These are phyloP conservation scores for Micromonas commoda DNA, from an alignment of 139 green algal genomes.

Conservation along the genomic window DNA sequence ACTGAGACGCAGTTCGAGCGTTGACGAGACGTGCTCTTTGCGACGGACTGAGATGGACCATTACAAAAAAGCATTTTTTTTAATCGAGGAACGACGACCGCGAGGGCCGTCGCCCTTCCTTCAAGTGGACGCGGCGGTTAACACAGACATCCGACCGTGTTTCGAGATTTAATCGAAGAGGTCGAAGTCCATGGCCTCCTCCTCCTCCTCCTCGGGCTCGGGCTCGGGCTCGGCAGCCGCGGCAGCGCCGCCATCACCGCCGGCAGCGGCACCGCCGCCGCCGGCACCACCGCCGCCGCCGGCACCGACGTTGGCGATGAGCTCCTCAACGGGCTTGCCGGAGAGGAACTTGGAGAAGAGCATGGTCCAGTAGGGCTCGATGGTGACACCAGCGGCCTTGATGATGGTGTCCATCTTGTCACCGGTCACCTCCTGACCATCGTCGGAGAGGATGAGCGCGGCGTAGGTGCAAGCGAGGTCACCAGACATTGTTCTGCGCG, in stretches of 20 bases:
- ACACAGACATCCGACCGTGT: not conserved
- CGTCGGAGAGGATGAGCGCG: constrained; percentile 91
- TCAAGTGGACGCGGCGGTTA: too few relatives aligned
- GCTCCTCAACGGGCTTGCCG: constrained; percentile 86
- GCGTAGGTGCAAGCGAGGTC: constrained; percentile 95
- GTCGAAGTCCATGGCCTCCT: constrained; percentile 59
- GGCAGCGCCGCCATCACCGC: constrained; percentile 45
- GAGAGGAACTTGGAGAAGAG: constrained; percentile 95
- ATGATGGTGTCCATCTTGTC: constrained; percentile 89
- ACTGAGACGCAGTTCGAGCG: too few relatives aligned
- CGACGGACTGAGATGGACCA: too few relatives aligned
- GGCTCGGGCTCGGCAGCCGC: constrained; percentile 72
- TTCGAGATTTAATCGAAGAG: constrained; percentile 38
- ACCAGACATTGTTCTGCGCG: constrained; percentile 56
- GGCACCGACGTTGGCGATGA: constrained; percentile 94
- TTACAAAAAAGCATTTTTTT: too few relatives aligned
- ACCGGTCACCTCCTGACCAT: constrained; percentile 79
- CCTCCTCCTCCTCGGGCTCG: constrained; percentile 69
- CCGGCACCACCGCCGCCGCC: constrained; percentile 20
- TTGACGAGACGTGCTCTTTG: too few relatives aligned
- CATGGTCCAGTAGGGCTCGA: constrained; percentile 93
- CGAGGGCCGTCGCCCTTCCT: too few relatives aligned
- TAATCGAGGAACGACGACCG: too few relatives aligned
- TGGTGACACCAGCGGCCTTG: constrained; percentile 77
- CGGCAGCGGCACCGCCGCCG: constrained; percentile 47